Percentiles rank a stretch among this genome's conserved stretches.
Conservation (phyloP, 495 filamentous ascomycete species). For the Tuber brumale region DNA sequence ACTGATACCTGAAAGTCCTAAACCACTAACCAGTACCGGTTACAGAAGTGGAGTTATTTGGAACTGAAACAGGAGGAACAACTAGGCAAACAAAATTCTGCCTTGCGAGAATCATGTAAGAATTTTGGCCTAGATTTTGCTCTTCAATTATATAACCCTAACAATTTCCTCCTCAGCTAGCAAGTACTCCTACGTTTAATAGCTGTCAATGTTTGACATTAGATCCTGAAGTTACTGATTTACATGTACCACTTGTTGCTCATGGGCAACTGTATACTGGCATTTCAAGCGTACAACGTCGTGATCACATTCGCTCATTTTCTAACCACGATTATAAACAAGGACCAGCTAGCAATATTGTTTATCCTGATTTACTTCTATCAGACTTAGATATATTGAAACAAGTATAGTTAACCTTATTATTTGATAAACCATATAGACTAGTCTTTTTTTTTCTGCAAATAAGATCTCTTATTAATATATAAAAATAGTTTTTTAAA, state of each 20-base stretch:
- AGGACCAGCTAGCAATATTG: slow-evolving; percentile 4
- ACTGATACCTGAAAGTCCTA: too few species aligned
- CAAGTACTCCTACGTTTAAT: slow-evolving; percentile 23
- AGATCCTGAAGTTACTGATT: slow-evolving; percentile 14
- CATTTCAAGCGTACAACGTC: slow-evolving; percentile 8
- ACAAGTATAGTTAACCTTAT: too few species aligned
- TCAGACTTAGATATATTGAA: too few species aligned
- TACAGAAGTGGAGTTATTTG: too few species aligned
- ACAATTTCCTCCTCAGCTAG: slow-evolving; percentile 14
- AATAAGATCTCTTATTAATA: too few species aligned
- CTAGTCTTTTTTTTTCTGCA: too few species aligned
- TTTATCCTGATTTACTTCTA: not conserved
- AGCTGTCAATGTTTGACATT: slow-evolving; percentile 23
- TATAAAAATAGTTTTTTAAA: too few species aligned
- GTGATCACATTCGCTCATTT: slow-evolving; percentile 4
- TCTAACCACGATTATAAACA: not conserved
- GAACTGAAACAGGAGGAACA: too few species aligned
- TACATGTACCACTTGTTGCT: slow-evolving; percentile 8
- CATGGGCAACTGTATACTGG: slow-evolving; percentile 21
- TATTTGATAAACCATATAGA: too few species aligned
- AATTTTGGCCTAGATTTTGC: slow-evolving; percentile 7
- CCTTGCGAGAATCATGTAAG: slow-evolving; percentile 13
- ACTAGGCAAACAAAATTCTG: not conserved
- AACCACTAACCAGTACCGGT: too few species aligned
- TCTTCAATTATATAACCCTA: slow-evolving; percentile 12